Conservation (phyloP, 2,329 filamentous ascomycete genomes). For the Nemania sp. region DNA sequence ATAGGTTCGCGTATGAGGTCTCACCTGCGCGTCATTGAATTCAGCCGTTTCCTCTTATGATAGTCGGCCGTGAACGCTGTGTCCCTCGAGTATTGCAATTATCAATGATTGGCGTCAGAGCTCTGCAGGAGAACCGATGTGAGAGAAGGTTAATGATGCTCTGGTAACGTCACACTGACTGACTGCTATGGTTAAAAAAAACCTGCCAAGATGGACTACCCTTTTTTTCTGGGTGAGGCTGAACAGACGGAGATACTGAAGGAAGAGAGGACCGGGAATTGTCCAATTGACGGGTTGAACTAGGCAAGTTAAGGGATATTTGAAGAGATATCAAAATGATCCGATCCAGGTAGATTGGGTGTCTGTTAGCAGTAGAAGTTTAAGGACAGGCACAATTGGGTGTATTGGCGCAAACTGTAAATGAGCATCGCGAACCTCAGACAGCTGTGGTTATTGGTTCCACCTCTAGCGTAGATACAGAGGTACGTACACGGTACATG, state of each 20-base stretch:
- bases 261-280: background rate
- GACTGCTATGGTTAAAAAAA: conserved; percentile 10
- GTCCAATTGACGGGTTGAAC: background rate
- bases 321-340: conserved; percentile 11
- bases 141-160: conserved; percentile 16
- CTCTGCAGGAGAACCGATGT: background rate
- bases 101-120: conserved; percentile 3
- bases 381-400: conserved; percentile 22
- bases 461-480: background rate
- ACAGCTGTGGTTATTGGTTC: background rate
- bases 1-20: conserved; percentile 7
- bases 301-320: background rate
- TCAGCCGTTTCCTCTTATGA: conserved; percentile 9
- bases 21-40: conserved; percentile 25
- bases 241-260: conserved; percentile 7
- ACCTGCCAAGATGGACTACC: conserved; percentile 11
- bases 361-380: conserved; percentile 9
- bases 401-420: conserved; percentile 18
- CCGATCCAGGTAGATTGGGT: background rate
- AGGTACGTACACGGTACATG: background rate
- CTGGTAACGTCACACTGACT: conserved; percentile 20
- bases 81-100: conserved; percentile 18
- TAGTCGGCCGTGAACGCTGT: background rate
- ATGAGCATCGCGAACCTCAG: conserved; percentile 16
- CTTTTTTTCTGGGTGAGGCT: conserved; percentile 9